A percentile compares a stretch with the other conserved stretches of the same genome.
Evolutionary conservation across 192 early-diverging fungal species (phyloP).

Genomic region (Umbelopsis isabellina): DNA sequence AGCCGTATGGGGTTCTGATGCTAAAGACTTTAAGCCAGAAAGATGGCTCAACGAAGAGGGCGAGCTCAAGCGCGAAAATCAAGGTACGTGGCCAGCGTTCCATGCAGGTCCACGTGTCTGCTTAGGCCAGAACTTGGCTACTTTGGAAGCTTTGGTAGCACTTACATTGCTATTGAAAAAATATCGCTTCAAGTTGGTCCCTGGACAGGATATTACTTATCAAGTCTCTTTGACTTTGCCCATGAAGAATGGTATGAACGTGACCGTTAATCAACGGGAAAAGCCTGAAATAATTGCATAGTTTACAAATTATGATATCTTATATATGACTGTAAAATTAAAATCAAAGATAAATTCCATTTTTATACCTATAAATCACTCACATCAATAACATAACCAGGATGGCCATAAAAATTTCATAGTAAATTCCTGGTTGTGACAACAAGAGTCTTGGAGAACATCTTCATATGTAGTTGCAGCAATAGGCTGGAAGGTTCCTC

Average conservation of each 20-base stretch:
- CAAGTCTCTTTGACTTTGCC: slow-evolving; percentile 38
- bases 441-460: too few species aligned
- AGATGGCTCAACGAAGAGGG: slow-evolving; percentile 51
- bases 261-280: slow-evolving; percentile 27
- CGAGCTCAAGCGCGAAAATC: slow-evolving; percentile 29
- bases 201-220: slow-evolving; percentile 37
- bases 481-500: too few species aligned
- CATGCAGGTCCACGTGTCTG: slow-evolving; percentile 57
- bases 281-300: slow-evolving; percentile 3
- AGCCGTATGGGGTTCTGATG: slow-evolving; percentile 48
- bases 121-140: slow-evolving; percentile 49
- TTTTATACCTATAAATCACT: neutral
- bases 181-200: slow-evolving; percentile 44
- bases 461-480: too few species aligned
- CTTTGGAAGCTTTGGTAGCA: slow-evolving; percentile 47
- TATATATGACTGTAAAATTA: neutral
- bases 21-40: slow-evolving; percentile 50
- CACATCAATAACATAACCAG: too few species aligned
- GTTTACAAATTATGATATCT: neutral
- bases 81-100: slow-evolving; percentile 55
- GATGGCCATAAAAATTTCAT: too few species aligned
- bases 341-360: neutral
- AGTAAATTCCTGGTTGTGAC: too few species aligned
- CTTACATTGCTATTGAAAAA: slow-evolving; percentile 38
- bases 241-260: slow-evolving; percentile 40